phyloP scores from a whole-genome alignment of 345 rosid genomes.

The Citrus sp. region DNA sequence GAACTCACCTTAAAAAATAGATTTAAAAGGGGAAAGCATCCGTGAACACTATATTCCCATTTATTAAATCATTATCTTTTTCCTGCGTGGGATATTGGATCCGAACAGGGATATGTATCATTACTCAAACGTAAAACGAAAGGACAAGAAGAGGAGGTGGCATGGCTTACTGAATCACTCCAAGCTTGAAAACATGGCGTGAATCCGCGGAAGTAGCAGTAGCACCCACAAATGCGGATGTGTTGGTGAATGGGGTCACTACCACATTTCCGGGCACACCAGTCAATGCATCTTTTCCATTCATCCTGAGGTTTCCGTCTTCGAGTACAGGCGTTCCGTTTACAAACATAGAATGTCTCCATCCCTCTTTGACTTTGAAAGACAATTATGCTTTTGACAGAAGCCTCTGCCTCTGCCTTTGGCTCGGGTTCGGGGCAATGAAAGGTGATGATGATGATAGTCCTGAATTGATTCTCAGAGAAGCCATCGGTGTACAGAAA shows the following conservation, averaged over 20 bases:
- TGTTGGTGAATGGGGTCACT: slow-evolving; percentile 34
- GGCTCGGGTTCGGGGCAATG: neutral
- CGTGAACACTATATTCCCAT: too few species aligned
- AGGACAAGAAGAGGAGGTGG: neutral
- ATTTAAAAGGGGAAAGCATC: too few species aligned
- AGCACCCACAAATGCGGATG: slow-evolving; percentile 48
- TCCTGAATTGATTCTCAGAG: slow-evolving; percentile 5
- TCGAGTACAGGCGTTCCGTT: slow-evolving; percentile 32
- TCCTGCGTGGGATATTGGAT: too few species aligned
- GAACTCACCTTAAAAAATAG: too few species aligned
- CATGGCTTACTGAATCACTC: slow-evolving; percentile 35
- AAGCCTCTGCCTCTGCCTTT: slow-evolving; percentile 9
- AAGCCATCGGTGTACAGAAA: slow-evolving; percentile 3
- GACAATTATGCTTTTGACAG: slow-evolving; percentile 2
- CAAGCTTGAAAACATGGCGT: slow-evolving; percentile 55
- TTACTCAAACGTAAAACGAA: too few species aligned
- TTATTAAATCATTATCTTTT: too few species aligned
- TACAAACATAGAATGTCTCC: slow-evolving; percentile 40
- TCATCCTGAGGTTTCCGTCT: slow-evolving; percentile 35
- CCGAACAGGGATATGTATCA: too few species aligned
- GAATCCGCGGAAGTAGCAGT: slow-evolving; percentile 29
- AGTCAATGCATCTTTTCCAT: slow-evolving; percentile 30
- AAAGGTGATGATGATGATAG: slow-evolving; percentile 3
- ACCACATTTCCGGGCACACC: slow-evolving; percentile 41
- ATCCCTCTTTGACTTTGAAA: slow-evolving; percentile 16